Conservation (phyloP, 768 basidiomycete genomes). For the Calvatia gigantea region DNA sequence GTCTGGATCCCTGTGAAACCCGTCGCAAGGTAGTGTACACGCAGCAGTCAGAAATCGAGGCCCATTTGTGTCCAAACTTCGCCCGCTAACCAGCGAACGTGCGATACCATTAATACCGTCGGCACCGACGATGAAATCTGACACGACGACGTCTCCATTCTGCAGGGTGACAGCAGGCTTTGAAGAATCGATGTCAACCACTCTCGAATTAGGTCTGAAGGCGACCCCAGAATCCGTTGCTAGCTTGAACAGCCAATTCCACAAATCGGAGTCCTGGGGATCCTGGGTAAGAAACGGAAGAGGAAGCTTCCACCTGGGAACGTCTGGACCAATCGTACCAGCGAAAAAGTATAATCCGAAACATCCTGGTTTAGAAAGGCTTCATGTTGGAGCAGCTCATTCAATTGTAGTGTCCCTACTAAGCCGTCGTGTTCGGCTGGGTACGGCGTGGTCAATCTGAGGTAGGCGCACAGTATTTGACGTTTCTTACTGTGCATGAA, state of each 20-base stretch:
- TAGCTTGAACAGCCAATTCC: constrained; percentile 41
- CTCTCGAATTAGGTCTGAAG: constrained; percentile 38
- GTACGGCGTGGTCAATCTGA: neutral
- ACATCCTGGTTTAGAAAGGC: constrained; percentile 25
- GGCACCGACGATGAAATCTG: constrained; percentile 58
- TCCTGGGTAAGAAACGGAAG: neutral
- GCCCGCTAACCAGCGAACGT: constrained; percentile 29
- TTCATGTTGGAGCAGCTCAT: constrained; percentile 9
- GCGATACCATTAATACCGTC: constrained; percentile 48
- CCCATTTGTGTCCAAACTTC: constrained; percentile 4
- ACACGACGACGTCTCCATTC: constrained; percentile 38
- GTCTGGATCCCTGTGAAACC: constrained; percentile 30
- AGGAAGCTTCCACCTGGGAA: neutral
- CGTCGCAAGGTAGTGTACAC: constrained; percentile 27
- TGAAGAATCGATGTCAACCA: constrained; percentile 27
- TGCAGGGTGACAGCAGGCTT: constrained; percentile 34
- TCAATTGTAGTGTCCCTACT: neutral
- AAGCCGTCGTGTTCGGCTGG: neutral
- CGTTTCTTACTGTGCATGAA: neutral
- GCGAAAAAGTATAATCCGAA: constrained; percentile 39
- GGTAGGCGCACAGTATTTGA: neutral
- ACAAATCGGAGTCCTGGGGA: constrained; percentile 49
- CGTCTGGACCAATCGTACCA: constrained; percentile 29
- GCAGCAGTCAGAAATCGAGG: constrained; percentile 16
- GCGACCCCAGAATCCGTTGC: constrained; percentile 45